Base-by-base conservation (phyloP, 371 early-diverging fungal species). In the Mucor piriformis region DNA sequence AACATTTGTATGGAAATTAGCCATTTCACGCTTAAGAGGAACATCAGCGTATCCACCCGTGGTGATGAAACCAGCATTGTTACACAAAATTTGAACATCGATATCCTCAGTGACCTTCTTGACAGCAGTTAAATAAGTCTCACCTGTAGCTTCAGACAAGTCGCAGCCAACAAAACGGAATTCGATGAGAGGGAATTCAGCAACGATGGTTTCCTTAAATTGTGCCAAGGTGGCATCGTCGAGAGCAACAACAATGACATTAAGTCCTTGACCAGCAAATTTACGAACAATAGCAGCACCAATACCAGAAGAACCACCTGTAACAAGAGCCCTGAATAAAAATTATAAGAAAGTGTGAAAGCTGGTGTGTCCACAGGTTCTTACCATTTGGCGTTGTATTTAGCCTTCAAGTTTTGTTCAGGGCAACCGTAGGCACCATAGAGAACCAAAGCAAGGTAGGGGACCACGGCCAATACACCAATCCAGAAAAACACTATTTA, bases 251-350 rank as follows among this genome's bases (percentile, higher is more conserved):
- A 86, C 66, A 18, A 86, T 84, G 15, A 86, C 81, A 42, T 83
- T 85, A 35, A 86, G 57, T 24, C 79, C 77, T 59, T 86, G 83
- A 23, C 54, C 49, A 44, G 85, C 84, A 49, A 83, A 71, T 47
- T 78, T 77, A 46, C 79, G 72, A 25, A 81, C 82, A 61, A 86
- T 79, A 34, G 82, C 76, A 40, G 79, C 77, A 42, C 87, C 87
- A 63, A 86, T 86, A 52, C 87, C 87, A n/a, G 84, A 83, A 8
- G 77, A 76, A 18, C 87, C 87, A 50, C 87, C 86, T n/a, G 79
- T 76, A 6, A 77, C 79, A 13, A 80, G 61, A 24, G 77, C 76
- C 81, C 78, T 76, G 50, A 11, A 33, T 25, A 40, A 42, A 16
- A 37, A 13, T 38, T 33, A 18, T 33, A 3, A 20, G 3, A 27